These are phyloP conservation scores for Coemansia javaensis DNA, from an alignment of 192 early-diverging fungal species.

Conservation along the genomic window DNA sequence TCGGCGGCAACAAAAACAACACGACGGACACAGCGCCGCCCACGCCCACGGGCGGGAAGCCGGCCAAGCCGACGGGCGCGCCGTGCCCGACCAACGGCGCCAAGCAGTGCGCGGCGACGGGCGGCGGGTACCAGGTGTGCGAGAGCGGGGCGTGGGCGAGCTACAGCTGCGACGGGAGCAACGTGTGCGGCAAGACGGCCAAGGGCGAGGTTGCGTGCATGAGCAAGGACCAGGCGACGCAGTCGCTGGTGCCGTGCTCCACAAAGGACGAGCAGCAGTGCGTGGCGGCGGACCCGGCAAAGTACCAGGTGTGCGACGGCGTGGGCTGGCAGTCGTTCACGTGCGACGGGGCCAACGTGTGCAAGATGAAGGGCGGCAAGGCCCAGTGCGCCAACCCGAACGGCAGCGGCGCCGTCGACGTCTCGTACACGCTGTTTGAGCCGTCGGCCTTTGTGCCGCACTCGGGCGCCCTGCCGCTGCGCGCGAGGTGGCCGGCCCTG, in stretches of 20 bases:
- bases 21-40: not conserved
- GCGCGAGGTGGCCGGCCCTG: constrained; percentile 6
- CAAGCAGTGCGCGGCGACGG: constrained; percentile 14
- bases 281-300: constrained; percentile 8
- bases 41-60: not conserved
- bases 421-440: constrained; percentile 24
- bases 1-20: not conserved
- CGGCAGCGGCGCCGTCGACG: not conserved
- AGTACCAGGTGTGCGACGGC: constrained; percentile 46
- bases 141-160: constrained; percentile 22
- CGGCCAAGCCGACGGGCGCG: constrained; percentile 18
- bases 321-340: constrained; percentile 19
- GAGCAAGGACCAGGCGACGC: constrained; percentile 26
- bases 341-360: constrained; percentile 11
- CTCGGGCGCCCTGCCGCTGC: constrained; percentile 1
- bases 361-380: constrained; percentile 18
- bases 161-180: constrained; percentile 19
- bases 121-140: constrained; percentile 21
- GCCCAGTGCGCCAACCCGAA: constrained; percentile 14
- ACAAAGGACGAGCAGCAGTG: constrained; percentile 31
- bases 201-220: constrained; percentile 21
- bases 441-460: constrained; percentile 33
- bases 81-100: constrained; percentile 19
- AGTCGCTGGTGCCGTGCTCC: constrained; percentile 18
- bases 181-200: constrained; percentile 25